Conservation (phyloP, 2,329 filamentous ascomycete genomes). For the Stylonectria norvegica region DNA sequence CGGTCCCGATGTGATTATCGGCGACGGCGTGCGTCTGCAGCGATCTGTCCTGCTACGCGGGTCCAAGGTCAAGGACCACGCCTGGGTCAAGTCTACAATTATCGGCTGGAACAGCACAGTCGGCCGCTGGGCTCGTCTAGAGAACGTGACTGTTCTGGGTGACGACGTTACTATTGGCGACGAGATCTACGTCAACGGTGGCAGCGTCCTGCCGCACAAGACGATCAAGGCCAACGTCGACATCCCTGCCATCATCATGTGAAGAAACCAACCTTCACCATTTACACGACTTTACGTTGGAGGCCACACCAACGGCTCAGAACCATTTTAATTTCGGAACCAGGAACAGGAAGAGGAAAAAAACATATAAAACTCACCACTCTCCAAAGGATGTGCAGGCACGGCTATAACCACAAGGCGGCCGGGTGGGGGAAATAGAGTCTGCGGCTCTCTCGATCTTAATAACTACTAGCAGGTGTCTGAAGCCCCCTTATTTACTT, state of each 20-base stretch:
- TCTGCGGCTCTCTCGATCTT: slow-evolving; percentile 23
- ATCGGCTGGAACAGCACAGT: slow-evolving; percentile 98
- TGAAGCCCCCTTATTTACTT: slow-evolving; percentile 24
- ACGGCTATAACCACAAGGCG: slow-evolving; percentile 22
- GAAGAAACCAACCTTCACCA: slow-evolving; percentile 25
- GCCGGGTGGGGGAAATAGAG: slow-evolving; percentile 18
- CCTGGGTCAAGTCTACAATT: slow-evolving; percentile 98
- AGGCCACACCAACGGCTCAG: slow-evolving; percentile 20
- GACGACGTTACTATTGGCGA: slow-evolving; percentile 98
- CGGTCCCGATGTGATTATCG: slow-evolving; percentile 85
- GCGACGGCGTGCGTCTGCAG: slow-evolving; percentile 91
- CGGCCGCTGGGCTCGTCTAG: slow-evolving; percentile 90
- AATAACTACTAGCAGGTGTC: slow-evolving; percentile 25
- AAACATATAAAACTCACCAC: slow-evolving; percentile 26
- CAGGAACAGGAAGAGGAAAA: slow-evolving; percentile 21
- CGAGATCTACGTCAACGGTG: slow-evolving; percentile 97
- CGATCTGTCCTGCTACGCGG: slow-evolving; percentile 85
- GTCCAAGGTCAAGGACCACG: slow-evolving; percentile 96
- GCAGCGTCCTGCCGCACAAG: slow-evolving; percentile 94
- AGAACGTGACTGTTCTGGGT: slow-evolving; percentile 97
- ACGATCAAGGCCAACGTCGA: slow-evolving; percentile 98
- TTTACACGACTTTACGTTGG: slow-evolving; percentile 10
- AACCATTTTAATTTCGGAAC: slow-evolving; percentile 18
- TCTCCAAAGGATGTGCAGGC: slow-evolving; percentile 27
- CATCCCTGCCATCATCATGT: slow-evolving; percentile 67